These are phyloP conservation scores for Micromonas pusilla DNA, from an alignment of 139 green algal species.

Conservation along the genomic window DNA sequence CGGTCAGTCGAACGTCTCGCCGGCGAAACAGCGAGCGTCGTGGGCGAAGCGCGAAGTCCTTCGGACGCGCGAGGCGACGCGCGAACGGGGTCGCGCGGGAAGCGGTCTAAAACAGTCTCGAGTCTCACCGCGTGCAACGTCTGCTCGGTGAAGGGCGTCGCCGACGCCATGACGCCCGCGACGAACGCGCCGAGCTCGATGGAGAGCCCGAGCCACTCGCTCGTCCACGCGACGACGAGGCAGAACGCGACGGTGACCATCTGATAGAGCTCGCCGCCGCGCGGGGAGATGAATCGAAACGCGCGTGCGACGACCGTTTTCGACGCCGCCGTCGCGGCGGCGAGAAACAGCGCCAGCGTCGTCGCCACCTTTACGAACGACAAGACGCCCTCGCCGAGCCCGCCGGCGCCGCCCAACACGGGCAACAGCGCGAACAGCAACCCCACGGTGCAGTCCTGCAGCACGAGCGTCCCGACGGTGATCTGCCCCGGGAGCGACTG, in stretches of 20 bases:
- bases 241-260: constrained; percentile 71
- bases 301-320: neutral
- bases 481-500: no score
- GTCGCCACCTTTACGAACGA: neutral
- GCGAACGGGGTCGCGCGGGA: no score
- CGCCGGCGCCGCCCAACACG: constrained; percentile 2
- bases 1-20: no score
- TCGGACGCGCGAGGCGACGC: no score
- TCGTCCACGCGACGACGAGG: constrained; percentile 48
- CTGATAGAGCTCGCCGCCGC: constrained; percentile 69
- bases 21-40: no score
- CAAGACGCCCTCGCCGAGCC: neutral
- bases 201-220: constrained; percentile 52
- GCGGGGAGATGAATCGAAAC: constrained; percentile 40
- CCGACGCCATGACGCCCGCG: constrained; percentile 68
- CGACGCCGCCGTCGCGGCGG: neutral
- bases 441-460: constrained; percentile 86
- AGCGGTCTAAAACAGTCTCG: no score
- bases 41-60: no score
- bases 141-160: constrained; percentile 30
- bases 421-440: constrained; percentile 77
- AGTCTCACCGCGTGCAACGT: no score
- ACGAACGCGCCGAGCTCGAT: constrained; percentile 89
- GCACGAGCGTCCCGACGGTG: constrained; percentile 81
- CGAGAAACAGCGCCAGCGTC: constrained; percentile 39